These are phyloP conservation scores for Tetrapisispora phaffii DNA, from an alignment of 805 yeast species.

Conservation along the genomic window DNA sequence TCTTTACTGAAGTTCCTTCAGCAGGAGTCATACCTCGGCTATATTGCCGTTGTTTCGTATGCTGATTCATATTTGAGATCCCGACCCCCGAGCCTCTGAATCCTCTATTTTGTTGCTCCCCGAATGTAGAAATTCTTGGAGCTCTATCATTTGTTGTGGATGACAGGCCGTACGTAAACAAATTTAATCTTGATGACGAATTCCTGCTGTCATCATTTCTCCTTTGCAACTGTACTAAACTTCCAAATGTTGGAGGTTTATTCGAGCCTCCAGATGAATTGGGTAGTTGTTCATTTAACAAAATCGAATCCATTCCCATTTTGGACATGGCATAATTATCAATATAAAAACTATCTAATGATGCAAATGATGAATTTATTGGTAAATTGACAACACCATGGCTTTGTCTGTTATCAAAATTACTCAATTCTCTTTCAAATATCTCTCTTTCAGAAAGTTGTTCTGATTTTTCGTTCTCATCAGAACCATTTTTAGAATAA, in stretches of 20 bases:
- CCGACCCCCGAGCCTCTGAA: constrained; percentile 2
- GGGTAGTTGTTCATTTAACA: constrained; percentile 5
- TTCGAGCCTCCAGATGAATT: not conserved
- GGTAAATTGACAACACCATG: constrained; percentile 49
- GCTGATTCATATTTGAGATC: not conserved
- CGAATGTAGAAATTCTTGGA: constrained; percentile 1
- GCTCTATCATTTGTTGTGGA: constrained; percentile 7
- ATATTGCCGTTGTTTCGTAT: not conserved
- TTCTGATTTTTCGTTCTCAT: constrained; percentile 1
- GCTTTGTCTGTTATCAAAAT: constrained; percentile 17
- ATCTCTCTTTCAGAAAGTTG: constrained; percentile 10
- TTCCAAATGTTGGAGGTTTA: constrained; percentile 4
- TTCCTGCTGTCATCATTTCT: constrained; percentile 1
- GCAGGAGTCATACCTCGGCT: not conserved
- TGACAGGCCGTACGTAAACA: constrained; percentile 1
- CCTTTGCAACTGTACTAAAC: constrained; percentile 5
- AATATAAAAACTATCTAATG: constrained; percentile 53
- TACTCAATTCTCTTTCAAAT: constrained; percentile 18
- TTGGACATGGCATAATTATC: constrained; percentile 37
- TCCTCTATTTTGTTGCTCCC: not conserved
- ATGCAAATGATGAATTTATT: constrained; percentile 66
- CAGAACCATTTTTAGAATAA: constrained; percentile 4
- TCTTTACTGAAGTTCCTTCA: not conserved
- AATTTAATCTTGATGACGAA: constrained; percentile 2
- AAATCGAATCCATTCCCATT: constrained; percentile 8